These are phyloP conservation scores for Eimeria maxima DNA, from an alignment of 169 alveolate genomes.

Conservation along the genomic window DNA sequence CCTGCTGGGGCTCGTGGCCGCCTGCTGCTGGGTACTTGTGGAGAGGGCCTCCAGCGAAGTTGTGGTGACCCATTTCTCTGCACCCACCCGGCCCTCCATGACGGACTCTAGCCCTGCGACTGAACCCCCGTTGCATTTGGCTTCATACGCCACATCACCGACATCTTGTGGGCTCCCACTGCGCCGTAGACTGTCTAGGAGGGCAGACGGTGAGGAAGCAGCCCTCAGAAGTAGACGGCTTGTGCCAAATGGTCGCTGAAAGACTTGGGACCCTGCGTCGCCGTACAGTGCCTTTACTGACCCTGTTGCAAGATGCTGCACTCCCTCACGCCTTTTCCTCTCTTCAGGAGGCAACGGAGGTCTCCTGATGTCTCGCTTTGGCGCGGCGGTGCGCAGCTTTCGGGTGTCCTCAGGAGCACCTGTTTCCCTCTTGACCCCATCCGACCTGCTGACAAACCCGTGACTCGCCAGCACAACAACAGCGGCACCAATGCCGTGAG, in stretches of 20 bases:
- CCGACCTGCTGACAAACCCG: constrained; percentile 53
- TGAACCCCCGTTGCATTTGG: background rate
- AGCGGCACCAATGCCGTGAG: constrained; percentile 62
- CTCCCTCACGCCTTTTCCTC: background rate
- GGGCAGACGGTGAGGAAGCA: constrained; percentile 74
- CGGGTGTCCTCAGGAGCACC: constrained; percentile 36
- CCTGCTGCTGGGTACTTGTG: constrained; percentile 63
- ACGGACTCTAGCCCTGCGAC: background rate
- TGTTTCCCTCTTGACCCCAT: constrained; percentile 50
- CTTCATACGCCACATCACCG: background rate
- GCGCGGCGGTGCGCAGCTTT: background rate
- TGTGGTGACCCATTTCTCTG: constrained; percentile 20
- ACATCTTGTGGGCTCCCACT: constrained; percentile 3
- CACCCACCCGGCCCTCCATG: constrained; percentile 13
- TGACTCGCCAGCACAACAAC: constrained; percentile 36
- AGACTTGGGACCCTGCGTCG: constrained; percentile 23
- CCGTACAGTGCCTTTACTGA: background rate
- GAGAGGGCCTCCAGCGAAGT: constrained; percentile 25
- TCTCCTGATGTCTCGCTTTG: constrained; percentile 36
- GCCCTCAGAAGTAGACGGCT: constrained; percentile 56
- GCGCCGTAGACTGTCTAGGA: constrained; percentile 61
- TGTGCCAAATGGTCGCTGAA: constrained; percentile 25
- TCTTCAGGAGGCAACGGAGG: constrained; percentile 49
- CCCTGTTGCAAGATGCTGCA: background rate
- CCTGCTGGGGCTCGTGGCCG: background rate